These are phyloP conservation scores for Phialocephala sp. DNA, from an alignment of 2,329 filamentous ascomycete species.

Conservation along the genomic window DNA sequence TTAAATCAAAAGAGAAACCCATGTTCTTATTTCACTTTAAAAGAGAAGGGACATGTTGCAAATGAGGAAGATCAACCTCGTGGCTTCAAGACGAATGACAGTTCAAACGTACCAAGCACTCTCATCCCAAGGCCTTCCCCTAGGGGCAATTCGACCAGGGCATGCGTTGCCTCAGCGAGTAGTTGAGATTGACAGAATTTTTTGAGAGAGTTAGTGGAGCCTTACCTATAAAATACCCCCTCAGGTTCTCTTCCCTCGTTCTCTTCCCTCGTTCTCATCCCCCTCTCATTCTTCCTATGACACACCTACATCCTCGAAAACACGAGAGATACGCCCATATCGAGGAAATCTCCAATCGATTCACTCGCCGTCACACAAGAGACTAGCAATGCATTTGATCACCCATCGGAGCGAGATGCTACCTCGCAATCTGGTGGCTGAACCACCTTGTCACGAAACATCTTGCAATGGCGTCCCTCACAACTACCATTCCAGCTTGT, in stretches of 20 bases:
- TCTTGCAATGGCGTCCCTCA: not conserved
- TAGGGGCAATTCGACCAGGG: too few relatives aligned
- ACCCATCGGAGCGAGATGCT: not conserved
- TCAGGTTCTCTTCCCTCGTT: not conserved
- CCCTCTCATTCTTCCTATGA: not conserved
- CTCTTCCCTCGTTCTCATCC: too few relatives aligned
- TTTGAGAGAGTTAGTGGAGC: too few relatives aligned
- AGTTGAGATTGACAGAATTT: too few relatives aligned
- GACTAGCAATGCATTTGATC: not conserved
- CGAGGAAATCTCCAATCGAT: not conserved
- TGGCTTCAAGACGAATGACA: too few relatives aligned
- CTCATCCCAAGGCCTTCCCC: too few relatives aligned
- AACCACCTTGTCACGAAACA: not conserved
- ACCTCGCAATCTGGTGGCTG: constrained; percentile 3
- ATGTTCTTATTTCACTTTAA: not conserved
- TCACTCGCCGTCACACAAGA: not conserved
- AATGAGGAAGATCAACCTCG: too few relatives aligned
- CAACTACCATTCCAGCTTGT: not conserved
- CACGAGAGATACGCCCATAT: not conserved
- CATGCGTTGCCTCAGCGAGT: too few relatives aligned
- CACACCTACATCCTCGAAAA: not conserved
- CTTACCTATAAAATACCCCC: not conserved
- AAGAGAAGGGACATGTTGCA: too few relatives aligned
- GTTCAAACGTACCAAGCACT: too few relatives aligned
- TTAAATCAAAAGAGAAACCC: not conserved